phyloP scores from a whole-genome alignment of 257 asterid genomes.

The Solanum virginianum region DNA sequence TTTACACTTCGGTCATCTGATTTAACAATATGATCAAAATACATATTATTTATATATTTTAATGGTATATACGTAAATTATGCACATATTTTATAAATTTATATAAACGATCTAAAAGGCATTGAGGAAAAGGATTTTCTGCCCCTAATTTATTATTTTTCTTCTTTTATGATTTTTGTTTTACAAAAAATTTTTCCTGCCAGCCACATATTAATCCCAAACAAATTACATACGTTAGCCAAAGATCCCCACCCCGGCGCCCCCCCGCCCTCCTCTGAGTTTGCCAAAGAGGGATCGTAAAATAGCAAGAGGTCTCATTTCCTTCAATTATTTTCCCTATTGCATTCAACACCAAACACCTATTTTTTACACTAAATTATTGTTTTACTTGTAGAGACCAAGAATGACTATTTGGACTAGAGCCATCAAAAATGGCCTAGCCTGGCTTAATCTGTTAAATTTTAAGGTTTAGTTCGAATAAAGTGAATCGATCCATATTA shows the following conservation, averaged over 20 bases:
- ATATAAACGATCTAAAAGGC: too few species aligned
- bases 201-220: background rate
- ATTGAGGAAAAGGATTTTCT: too few species aligned
- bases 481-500: too few species aligned
- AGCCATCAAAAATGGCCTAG: too few species aligned
- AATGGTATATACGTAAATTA: background rate
- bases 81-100: background rate
- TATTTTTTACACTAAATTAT: background rate
- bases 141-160: too few species aligned
- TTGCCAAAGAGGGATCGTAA: background rate
- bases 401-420: background rate
- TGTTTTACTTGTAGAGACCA: background rate
- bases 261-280: background rate
- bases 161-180: too few species aligned
- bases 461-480: too few species aligned
- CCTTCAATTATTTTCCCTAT: background rate
- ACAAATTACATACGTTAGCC: background rate
- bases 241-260: fast-evolving
- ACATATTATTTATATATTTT: background rate
- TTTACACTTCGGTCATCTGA: background rate
- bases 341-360: background rate
- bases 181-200: background rate
- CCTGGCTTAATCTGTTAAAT: too few species aligned
- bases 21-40: background rate
- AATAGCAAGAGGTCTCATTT: background rate